These are phyloP conservation scores for Axilococcus clingmanii DNA, from an alignment of 139 green algal genomes.

Conservation along the genomic window DNA sequence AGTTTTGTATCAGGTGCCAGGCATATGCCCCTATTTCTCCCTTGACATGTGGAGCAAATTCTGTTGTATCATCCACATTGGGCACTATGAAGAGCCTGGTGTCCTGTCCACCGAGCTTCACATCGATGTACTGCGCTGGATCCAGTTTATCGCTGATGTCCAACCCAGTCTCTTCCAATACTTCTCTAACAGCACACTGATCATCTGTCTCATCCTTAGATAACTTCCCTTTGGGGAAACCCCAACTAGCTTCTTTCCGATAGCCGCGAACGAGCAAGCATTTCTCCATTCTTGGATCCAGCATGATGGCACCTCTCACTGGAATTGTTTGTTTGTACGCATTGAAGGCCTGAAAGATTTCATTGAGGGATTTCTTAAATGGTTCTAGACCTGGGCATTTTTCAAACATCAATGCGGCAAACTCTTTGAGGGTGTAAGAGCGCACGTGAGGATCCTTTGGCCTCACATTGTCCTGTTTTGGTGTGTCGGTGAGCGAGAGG, in stretches of 20 bases:
- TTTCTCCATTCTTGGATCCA: conserved; percentile 67
- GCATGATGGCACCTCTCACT: conserved; percentile 77
- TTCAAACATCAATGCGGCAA: conserved; percentile 62
- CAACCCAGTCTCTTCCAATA: conserved; percentile 71
- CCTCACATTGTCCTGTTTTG: conserved; percentile 19
- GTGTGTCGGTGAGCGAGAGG: not conserved
- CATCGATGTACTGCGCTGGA: conserved; percentile 51
- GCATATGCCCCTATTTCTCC: conserved; percentile 72
- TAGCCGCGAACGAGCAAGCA: conserved; percentile 81
- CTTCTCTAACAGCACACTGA: conserved; percentile 77
- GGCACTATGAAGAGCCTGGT: conserved; percentile 63
- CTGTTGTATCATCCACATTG: conserved; percentile 41
- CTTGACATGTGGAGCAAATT: conserved; percentile 47
- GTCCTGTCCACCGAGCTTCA: conserved; percentile 42
- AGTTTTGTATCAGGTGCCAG: conserved; percentile 58
- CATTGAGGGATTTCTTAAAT: conserved; percentile 41
- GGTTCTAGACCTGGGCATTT: conserved; percentile 53
- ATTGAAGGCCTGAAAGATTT: conserved; percentile 75
- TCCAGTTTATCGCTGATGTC: conserved; percentile 40
- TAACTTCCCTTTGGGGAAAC: conserved; percentile 90
- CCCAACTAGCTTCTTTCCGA: conserved; percentile 64
- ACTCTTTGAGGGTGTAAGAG: conserved; percentile 42
- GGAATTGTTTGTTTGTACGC: conserved; percentile 77
- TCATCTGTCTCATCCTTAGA: conserved; percentile 70
- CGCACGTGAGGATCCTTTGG: conserved; percentile 9